Percentiles rank a stretch among this genome's conserved stretches.
These are phyloP conservation scores for Auricularia sp. DNA, from an alignment of 768 basidiomycete genomes.

Conservation along the genomic window DNA sequence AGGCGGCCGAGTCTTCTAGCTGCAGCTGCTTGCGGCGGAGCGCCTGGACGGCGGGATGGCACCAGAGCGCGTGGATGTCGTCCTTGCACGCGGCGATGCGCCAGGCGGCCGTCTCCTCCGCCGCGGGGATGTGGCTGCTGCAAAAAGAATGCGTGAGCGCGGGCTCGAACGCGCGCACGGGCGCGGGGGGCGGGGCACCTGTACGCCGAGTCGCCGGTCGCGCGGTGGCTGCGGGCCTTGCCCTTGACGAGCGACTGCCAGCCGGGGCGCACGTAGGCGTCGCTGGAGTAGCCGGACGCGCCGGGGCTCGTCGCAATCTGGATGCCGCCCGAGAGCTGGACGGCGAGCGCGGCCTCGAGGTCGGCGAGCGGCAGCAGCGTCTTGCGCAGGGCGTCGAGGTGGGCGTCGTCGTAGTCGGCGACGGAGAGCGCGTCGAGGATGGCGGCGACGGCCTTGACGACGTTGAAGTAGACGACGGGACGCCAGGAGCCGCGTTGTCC, in stretches of 20 bases:
- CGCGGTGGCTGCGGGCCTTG: neutral
- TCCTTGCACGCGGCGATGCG: conserved; percentile 33
- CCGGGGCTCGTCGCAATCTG: conserved; percentile 34
- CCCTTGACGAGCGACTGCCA: conserved; percentile 52
- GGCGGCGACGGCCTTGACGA: conserved; percentile 68
- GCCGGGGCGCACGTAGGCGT: conserved; percentile 59
- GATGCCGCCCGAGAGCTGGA: conserved; percentile 58
- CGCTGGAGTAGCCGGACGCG: conserved; percentile 23
- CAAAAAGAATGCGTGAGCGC: neutral
- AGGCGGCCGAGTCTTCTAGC: conserved; percentile 66
- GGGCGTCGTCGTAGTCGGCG: neutral
- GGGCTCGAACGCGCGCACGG: conserved; percentile 13
- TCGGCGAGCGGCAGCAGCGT: conserved; percentile 55
- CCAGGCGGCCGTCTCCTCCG: conserved; percentile 1
- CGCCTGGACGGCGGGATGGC: conserved; percentile 52
- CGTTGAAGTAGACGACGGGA: conserved; percentile 77
- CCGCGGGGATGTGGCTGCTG: neutral
- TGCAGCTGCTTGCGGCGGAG: conserved; percentile 47
- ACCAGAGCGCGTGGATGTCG: conserved; percentile 59
- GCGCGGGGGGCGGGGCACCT: conserved; percentile 31
- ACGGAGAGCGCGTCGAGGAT: conserved; percentile 62
- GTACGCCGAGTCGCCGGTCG: conserved; percentile 21
- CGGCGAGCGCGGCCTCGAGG: conserved; percentile 56
- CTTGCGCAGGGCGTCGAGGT: conserved; percentile 29
- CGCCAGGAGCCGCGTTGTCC: conserved; percentile 66